These are phyloP conservation scores for Picea glauca DNA, from an alignment of 75 land plant species.

Conservation along the genomic window DNA sequence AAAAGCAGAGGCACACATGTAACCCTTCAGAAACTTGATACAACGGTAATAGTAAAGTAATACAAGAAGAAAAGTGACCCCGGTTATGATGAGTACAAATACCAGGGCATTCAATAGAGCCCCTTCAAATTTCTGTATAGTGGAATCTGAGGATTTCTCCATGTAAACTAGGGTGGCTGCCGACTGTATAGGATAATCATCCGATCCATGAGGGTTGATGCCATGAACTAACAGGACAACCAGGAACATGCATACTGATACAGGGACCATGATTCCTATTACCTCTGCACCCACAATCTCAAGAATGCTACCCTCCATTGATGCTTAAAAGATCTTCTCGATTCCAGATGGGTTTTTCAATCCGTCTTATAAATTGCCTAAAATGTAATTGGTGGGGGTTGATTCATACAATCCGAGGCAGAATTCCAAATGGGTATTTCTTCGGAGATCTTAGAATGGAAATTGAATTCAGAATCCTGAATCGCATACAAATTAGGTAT, in stretches of 20 bases:
- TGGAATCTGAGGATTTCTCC: conserved; percentile 61
- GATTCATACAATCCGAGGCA: too few relatives aligned
- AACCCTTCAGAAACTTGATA: conserved; percentile 59
- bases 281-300: conserved; percentile 59
- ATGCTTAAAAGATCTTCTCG: too few relatives aligned
- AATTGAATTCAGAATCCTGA: too few relatives aligned
- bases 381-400: too few relatives aligned
- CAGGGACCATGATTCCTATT: conserved; percentile 68
- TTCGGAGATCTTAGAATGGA: too few relatives aligned
- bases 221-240: conserved; percentile 69
- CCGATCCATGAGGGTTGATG: conserved; percentile 28
- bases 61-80: conserved; percentile 64
- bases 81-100: conserved; percentile 59
- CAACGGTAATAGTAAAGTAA: conserved; percentile 73
- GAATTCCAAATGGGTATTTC: too few relatives aligned
- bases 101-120: conserved; percentile 69
- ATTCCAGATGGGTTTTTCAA: too few relatives aligned
- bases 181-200: conserved; percentile 21
- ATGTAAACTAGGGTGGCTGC: conserved; percentile 71
- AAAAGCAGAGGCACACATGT: conserved; percentile 66
- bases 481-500: too few relatives aligned
- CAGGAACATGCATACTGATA: conserved; percentile 76
- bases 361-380: too few relatives aligned
- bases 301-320: conserved; percentile 40
- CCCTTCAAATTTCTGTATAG: conserved; percentile 63